Evolutionary conservation across 1,139 yeast genomes (phyloP).

Genomic region (Groenewaldozyma auringiensis): DNA sequence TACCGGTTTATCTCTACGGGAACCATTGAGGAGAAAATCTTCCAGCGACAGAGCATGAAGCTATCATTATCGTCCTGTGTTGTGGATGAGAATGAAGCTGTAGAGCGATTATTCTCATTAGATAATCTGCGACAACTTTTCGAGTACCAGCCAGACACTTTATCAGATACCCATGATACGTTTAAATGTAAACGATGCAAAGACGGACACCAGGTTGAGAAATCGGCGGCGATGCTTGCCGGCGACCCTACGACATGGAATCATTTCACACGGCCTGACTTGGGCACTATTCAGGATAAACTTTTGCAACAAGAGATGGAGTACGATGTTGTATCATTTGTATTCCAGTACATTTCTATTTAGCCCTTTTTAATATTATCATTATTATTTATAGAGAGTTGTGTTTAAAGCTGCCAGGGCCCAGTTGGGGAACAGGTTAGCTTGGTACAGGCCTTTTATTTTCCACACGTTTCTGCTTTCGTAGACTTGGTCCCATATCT

Average conservation of each 20-base stretch:
- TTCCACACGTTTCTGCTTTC: constrained; percentile 6
- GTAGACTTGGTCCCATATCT: constrained; percentile 5
- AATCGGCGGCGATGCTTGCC: constrained; percentile 83
- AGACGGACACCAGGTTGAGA: constrained; percentile 55
- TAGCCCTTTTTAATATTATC: constrained; percentile 15
- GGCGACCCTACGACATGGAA: constrained; percentile 99
- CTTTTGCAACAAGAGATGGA: constrained; percentile 65
- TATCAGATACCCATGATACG: constrained; percentile 89
- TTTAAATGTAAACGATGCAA: constrained; percentile 80
- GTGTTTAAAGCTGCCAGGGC: constrained; percentile 3
- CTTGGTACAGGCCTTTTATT: constrained; percentile 4
- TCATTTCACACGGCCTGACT: constrained; percentile 60
- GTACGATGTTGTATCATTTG: constrained; percentile 68
- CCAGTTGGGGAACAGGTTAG: constrained; percentile 5
- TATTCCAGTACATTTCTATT: constrained; percentile 91
- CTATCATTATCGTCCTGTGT: constrained; percentile 90
- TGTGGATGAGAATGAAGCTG: constrained; percentile 94
- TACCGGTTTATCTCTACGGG: constrained; percentile 93
- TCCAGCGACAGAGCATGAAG: constrained; percentile 96
- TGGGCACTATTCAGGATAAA: constrained; percentile 64
- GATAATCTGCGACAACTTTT: constrained; percentile 74
- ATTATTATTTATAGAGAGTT: background rate
- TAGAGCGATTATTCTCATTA: constrained; percentile 80
- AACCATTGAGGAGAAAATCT: constrained; percentile 90
- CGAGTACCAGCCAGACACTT: constrained; percentile 56